Base-by-base conservation (phyloP, 768 basidiomycete species). In the Xerocomellus intermedius region DNA sequence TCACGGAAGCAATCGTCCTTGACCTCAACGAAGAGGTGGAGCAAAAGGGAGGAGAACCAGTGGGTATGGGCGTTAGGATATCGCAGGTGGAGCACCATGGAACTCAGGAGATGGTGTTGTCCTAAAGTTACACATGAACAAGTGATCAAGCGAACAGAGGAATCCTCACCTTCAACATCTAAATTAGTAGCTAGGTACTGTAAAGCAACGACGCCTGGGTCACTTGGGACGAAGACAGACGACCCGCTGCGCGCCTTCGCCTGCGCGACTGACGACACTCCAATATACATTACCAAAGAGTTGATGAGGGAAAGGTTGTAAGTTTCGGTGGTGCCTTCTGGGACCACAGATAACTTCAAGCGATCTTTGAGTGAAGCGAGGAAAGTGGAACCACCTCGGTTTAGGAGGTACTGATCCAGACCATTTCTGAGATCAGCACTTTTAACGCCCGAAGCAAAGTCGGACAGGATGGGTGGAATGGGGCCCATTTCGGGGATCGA, bases 51-150 rank as follows among this genome's bases (percentile, higher is more conserved):
- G 69, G 89, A 91, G 80, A 96, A 98, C 94, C 95, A 99, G 72
- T 93, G 89, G 47, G 96, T 99, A 79, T 99, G 97, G 10, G 95
- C 91, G 66, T 95, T 97, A 32, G 97, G 96, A 79, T 96, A 98
- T 65, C 97, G 91, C 59, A 99, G 78, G 69, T 98, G 96, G 63
- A 94, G 82, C 42, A 93, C 89, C 71, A 96, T 87, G n/a, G 95
- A 86, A 63, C 86, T 92, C 62, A 98, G 75, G 60, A 98, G 79
- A 72, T 94, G 89, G 74, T 98, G 93, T 84, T 97, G 94, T 60
- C 94, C 96, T 98, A 62, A 2, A 36, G 48, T 43, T 38, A 19
- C 5, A 22, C 41, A 46, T 64, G 12, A 63, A 3, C 9, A 48
- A 7, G 5, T 42, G 22, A 7, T 46, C 7, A 44, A 21, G 9